Percentiles rank a stretch among this genome's conserved stretches.
Conservation (phyloP, 192 early-diverging fungal species). For the Gonapodya sp. region DNA sequence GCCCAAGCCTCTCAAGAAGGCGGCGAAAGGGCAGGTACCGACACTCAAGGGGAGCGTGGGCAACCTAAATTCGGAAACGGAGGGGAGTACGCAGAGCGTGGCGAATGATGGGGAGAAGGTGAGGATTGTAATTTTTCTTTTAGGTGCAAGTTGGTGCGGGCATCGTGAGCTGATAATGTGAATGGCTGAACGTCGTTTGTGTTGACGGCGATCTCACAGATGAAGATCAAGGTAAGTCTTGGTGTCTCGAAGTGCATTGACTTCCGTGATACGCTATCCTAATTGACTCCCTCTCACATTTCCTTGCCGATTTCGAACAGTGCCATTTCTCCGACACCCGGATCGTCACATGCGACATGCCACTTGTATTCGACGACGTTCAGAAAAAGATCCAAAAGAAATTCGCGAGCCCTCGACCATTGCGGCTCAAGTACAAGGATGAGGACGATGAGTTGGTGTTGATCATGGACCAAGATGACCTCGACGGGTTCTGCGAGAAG, state of each 20-base stretch:
- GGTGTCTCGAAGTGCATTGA: no score
- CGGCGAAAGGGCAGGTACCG: background rate
- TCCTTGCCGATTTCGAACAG: constrained; percentile 49
- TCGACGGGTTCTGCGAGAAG: constrained; percentile 57
- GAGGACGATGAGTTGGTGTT: constrained; percentile 75
- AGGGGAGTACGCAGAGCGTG: background rate
- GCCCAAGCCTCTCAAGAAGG: background rate
- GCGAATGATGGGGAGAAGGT: background rate
- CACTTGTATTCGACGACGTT: constrained; percentile 42
- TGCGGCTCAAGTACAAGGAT: constrained; percentile 74
- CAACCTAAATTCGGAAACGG: background rate
- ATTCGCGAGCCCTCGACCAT: constrained; percentile 31
- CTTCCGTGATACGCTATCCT: no score
- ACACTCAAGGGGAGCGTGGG: background rate
- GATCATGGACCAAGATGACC: constrained; percentile 87
- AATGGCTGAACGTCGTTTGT: background rate
- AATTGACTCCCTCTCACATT: no score
- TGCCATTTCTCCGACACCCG: constrained; percentile 57
- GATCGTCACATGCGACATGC: constrained; percentile 43
- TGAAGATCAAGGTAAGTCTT: background rate
- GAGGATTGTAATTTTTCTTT: no score
- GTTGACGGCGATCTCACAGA: background rate
- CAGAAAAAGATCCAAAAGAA: constrained; percentile 45
- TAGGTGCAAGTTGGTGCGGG: background rate
- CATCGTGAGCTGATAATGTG: background rate